A percentile compares a stretch with the other conserved stretches of the same genome.
Evolutionary conservation across 1,284 basidiomycete genomes (phyloP).

Genomic region (Neolentinus lepideus): DNA sequence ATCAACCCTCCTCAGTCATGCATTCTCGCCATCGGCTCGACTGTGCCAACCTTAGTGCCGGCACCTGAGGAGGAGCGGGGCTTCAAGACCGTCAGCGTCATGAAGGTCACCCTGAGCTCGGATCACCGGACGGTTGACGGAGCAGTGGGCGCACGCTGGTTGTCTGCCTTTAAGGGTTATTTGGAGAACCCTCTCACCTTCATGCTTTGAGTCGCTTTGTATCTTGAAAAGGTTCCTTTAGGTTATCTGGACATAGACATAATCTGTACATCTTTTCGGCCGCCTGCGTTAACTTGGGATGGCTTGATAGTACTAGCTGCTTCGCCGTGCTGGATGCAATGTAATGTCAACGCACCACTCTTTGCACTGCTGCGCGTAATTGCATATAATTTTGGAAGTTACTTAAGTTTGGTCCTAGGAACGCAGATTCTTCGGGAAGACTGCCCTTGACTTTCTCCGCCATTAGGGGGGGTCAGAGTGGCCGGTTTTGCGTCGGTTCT

Average conservation of each 20-base stretch:
- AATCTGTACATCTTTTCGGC: not conserved
- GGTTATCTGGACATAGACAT: conserved; percentile 7
- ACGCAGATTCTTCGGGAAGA: too few species aligned
- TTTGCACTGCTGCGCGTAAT: too few species aligned
- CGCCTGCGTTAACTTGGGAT: too few species aligned
- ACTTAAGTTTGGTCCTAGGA: too few species aligned
- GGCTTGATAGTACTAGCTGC: too few species aligned
- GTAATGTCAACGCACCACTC: too few species aligned
- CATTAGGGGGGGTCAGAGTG: too few species aligned
- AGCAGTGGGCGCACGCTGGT: conserved; percentile 85
- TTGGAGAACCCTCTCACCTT: conserved; percentile 95
- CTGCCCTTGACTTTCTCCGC: too few species aligned
- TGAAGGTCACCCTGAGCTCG: conserved; percentile 95
- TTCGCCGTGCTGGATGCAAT: too few species aligned
- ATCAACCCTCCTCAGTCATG: conserved; percentile 99
- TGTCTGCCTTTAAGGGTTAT: conserved; percentile 94
- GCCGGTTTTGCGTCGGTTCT: too few species aligned
- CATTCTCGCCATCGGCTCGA: conserved; percentile 93
- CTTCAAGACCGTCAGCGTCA: conserved; percentile 86
- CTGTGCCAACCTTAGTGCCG: conserved; percentile 82
- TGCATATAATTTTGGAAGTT: too few species aligned
- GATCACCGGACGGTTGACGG: conserved; percentile 97
- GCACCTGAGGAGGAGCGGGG: conserved; percentile 87
- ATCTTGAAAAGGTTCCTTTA: conserved; percentile 2
- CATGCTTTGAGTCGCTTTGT: conserved; percentile 57